These are phyloP conservation scores for Neurospora sp. DNA, from an alignment of 495 filamentous ascomycete species.

Conservation along the genomic window DNA sequence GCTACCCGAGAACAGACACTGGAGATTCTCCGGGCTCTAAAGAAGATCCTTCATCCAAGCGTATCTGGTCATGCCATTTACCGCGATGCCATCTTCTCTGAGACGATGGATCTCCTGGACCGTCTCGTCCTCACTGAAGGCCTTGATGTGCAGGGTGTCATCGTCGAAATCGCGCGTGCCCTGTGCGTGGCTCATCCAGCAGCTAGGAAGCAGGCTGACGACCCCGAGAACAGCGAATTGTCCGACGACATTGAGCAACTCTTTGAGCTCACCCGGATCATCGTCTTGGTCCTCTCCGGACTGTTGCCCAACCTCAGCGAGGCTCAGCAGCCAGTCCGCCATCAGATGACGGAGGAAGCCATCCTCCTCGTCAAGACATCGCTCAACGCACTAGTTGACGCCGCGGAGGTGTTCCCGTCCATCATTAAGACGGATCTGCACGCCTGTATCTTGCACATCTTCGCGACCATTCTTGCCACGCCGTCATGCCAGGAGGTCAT, in stretches of 20 bases:
- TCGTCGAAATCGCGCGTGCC: conserved; percentile 85
- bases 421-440: conserved; percentile 96
- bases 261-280: conserved; percentile 91
- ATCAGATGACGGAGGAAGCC: conserved; percentile 71
- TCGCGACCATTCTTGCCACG: conserved; percentile 83
- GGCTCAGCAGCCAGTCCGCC: conserved; percentile 56
- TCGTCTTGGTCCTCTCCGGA: conserved; percentile 82
- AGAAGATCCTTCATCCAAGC: conserved; percentile 90
- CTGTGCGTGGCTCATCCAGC: conserved; percentile 85
- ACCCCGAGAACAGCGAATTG: conserved; percentile 59
- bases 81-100: conserved; percentile 88
- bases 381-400: conserved; percentile 81
- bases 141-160: conserved; percentile 78
- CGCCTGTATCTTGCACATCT: conserved; percentile 94
- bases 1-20: conserved; percentile 71
- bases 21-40: conserved; percentile 81
- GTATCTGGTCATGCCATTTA: conserved; percentile 96
- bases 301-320: conserved; percentile 81
- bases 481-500: conserved; percentile 77
- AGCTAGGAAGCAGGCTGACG: conserved; percentile 54
- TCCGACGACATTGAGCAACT: conserved; percentile 97
- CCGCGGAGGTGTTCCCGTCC: conserved; percentile 86
- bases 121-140: conserved; percentile 87
- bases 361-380: conserved; percentile 68
- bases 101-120: conserved; percentile 93